Conservation (phyloP, 1,284 basidiomycete genomes). For the Mycena citricolor region DNA sequence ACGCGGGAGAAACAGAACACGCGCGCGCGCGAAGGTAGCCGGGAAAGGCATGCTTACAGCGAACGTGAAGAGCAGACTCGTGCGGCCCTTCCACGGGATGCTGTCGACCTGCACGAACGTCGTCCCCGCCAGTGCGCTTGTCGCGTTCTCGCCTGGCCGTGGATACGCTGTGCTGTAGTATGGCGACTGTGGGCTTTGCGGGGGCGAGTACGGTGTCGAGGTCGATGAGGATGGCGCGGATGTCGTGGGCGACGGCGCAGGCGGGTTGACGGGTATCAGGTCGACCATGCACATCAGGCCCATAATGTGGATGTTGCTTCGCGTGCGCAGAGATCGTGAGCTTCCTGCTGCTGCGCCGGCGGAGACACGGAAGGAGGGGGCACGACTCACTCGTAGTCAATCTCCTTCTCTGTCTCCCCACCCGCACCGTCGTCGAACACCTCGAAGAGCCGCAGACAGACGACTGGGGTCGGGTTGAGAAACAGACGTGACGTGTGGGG, state of each 20-base stretch:
- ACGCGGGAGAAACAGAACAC: neutral
- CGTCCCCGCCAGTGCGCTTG: constrained; percentile 56
- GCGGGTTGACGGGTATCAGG: constrained; percentile 46
- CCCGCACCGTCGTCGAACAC: constrained; percentile 42
- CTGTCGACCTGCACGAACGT: constrained; percentile 62
- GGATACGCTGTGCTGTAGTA: constrained; percentile 30
- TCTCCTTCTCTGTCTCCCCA: constrained; percentile 41
- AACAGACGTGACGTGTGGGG: neutral
- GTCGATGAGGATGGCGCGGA: constrained; percentile 17
- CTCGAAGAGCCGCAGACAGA: constrained; percentile 49
- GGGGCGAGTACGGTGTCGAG: constrained; percentile 7
- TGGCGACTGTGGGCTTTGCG: constrained; percentile 8
- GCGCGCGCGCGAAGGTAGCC: neutral
- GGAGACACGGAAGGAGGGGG: neutral
- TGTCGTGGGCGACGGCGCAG: constrained; percentile 15
- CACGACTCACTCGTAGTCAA: constrained; percentile 45
- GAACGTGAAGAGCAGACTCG: constrained; percentile 70
- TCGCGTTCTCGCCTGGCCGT: constrained; percentile 54
- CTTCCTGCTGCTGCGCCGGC: constrained; percentile 11
- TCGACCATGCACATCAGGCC: constrained; percentile 63
- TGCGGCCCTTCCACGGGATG: constrained; percentile 59
- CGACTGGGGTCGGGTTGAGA: constrained; percentile 34
- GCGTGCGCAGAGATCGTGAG: neutral
- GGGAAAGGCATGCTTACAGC: constrained; percentile 45
- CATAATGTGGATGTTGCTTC: constrained; percentile 43